Base-by-base conservation (phyloP, 129 eudicot genomes). In the Rutidosis leptorrhynchoides region DNA sequence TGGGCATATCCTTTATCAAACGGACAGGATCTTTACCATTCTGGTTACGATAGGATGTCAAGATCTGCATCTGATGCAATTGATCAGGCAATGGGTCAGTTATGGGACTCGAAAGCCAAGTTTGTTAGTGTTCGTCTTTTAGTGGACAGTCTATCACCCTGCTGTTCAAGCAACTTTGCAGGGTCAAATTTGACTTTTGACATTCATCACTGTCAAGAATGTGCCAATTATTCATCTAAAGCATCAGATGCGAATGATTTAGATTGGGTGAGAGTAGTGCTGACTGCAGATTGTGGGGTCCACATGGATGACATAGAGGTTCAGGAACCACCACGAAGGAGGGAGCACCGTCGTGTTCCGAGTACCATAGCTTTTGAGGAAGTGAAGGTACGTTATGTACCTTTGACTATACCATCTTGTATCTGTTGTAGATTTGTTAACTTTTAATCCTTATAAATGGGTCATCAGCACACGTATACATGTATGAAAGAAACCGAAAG, bases 1-100 rank as follows among this genome's bases (percentile, higher is more conserved):
- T 93, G 99, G 99, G 99, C 99, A n/a, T 89, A 88, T 72, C 96
- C 99, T n/a, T 64, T 93, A 62, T 73, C 91, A 81, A 84, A 83
- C 6, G 95, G 84, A 20, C 95, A 86, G 45, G 96, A 87, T 80
- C 79, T 74, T 58, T 79, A 82, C 69, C 84, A 78, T 71, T 78
- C 79, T 77, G 80, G 94, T 72, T 84, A 86, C 64, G 96, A 93
- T 60, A 72, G 96, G 53, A 89, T 93, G 96, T 93, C 96, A 6
- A 80, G 95, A 66, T 89, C 96, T 69, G 84, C 99, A 35, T 89
- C 99, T 80, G 87, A 89, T 68, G 99, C 96, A 26, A 88, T 93
- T 76, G 99, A 93, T 64, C 96, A 82, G 74, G 99, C 96, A 58
- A 89, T 93, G 96, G 81, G 87, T 78, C 96, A 93, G 72, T 61